Base-by-base conservation (phyloP, 2,329 filamentous ascomycete species). In the Neurospora sp. region DNA sequence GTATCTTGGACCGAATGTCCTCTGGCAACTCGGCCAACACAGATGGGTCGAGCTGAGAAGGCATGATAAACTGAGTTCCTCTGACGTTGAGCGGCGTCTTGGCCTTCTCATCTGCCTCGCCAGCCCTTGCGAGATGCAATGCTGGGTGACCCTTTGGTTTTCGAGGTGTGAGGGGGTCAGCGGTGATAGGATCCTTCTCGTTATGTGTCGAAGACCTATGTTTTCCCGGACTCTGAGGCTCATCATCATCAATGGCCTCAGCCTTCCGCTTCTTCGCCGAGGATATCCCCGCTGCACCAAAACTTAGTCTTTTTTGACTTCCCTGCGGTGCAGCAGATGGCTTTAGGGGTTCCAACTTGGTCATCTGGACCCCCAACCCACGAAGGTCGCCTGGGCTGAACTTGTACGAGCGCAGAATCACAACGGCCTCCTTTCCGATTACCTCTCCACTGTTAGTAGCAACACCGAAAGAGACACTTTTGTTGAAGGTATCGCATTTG, bases 401-500 rank as follows among this genome's bases (percentile, higher is more conserved):
- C 33, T 87, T 90, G 78, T 92, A 95, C 2, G 91, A 90, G 69
- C 91, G 90, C 69, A 99, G 81, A 68, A 97, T 91, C 0, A 90
- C 90, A n/a, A 97, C 84, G 0, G 93, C 92, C 79, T 98, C 94
- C 77, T 91, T 93, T 0, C 89, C 89, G 46, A 98, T 85, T 1
- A 87, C 79, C 38, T 91, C 87, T 38, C 87, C 85, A 68, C 89
- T 86, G 77, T 96, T 91, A 0, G 95, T 98, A 4, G 94, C 89
- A 17, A 97, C 88, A 0, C 95, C 94, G 71, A 99, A 90, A 1
- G 89, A 79, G 9, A 91, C 80, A 75, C 93, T 97, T 79, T 96
- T 98, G 82, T 93, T 98, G 82, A 94, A 96, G 0, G 89, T 92
- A 77, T 99, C 96, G 77, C 96, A 99, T 80, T 93, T 95, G 1